phyloP scores from a whole-genome alignment of 306 rosid species.

The Castanea mollissima region DNA sequence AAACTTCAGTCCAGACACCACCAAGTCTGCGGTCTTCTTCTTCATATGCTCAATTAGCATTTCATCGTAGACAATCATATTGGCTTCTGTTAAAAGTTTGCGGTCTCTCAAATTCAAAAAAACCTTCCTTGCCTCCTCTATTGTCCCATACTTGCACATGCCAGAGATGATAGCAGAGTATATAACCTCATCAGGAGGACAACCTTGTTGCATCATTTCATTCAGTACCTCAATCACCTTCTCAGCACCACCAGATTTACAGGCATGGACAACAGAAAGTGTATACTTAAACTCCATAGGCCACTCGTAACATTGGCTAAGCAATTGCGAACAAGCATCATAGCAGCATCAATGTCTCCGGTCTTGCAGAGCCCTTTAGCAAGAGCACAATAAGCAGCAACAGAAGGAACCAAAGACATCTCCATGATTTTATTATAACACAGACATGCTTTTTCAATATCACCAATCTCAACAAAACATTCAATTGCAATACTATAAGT shows the following conservation, averaged over 20 bases:
- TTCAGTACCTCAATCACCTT: conserved; percentile 56
- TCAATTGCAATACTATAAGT: conserved; percentile 49
- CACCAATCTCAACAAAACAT: conserved; percentile 57
- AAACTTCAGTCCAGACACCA: conserved; percentile 71
- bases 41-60: conserved; percentile 78
- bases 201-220: conserved; percentile 78
- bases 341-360: conserved; percentile 78
- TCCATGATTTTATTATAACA: conserved; percentile 68
- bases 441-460: conserved; percentile 63
- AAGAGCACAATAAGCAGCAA: conserved; percentile 60
- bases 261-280: conserved; percentile 57
- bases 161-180: conserved; percentile 70
- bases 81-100: conserved; percentile 60
- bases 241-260: conserved; percentile 53
- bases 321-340: conserved; percentile 83
- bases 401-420: conserved; percentile 68
- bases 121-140: conserved; percentile 84
- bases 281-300: conserved; percentile 68
- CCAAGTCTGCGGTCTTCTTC: conserved; percentile 80
- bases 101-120: conserved; percentile 57
- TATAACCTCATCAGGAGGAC: conserved; percentile 42
- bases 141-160: conserved; percentile 70
- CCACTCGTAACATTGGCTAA: conserved; percentile 57
- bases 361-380: conserved; percentile 60
- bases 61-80: conserved; percentile 62